A percentile compares a stretch with the other conserved stretches of the same genome.
phyloP scores from a whole-genome alignment of 2,329 filamentous ascomycete species.

The Echinosphaeria canescens region DNA sequence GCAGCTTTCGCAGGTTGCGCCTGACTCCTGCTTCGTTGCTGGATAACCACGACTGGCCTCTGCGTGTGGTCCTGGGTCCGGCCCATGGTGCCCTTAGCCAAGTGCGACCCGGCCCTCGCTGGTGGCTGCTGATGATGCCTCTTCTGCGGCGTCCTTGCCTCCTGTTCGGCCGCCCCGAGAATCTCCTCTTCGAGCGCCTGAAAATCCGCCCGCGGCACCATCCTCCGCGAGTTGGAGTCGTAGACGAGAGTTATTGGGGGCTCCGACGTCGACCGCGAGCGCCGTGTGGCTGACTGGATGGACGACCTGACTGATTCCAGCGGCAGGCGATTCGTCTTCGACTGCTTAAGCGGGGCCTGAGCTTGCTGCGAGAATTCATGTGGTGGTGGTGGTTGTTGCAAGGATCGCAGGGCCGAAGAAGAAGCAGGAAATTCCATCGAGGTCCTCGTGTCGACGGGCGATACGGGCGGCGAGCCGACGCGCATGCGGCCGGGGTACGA shows the following conservation, averaged over 20 bases:
- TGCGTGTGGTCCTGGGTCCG: conserved; percentile 19
- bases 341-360: no score
- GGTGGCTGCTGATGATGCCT: conserved; percentile 13
- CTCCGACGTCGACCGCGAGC: conserved; percentile 11
- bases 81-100: conserved; percentile 28
- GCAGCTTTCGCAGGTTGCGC: neutral
- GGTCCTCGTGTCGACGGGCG: conserved; percentile 6
- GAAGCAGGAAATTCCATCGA: conserved; percentile 2
- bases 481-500: conserved; percentile 28
- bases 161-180: conserved; percentile 16
- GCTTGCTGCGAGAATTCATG: no score
- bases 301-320: conserved; percentile 2
- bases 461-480: conserved; percentile 16
- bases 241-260: conserved; percentile 34
- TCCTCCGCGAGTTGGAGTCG: conserved; percentile 42
- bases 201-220: conserved; percentile 26
- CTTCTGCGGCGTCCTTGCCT: conserved; percentile 14
- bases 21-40: no score
- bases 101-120: conserved; percentile 19
- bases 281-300: conserved; percentile 6
- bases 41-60: no score
- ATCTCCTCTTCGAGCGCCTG: conserved; percentile 18
- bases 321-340: conserved; percentile 2
- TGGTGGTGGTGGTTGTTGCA: no score
- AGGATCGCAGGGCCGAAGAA: no score